Evolutionary conservation across 768 basidiomycete genomes (phyloP), one percentile per base, ranked within the genome.

Genomic region (Suillus decipiens): DNA sequence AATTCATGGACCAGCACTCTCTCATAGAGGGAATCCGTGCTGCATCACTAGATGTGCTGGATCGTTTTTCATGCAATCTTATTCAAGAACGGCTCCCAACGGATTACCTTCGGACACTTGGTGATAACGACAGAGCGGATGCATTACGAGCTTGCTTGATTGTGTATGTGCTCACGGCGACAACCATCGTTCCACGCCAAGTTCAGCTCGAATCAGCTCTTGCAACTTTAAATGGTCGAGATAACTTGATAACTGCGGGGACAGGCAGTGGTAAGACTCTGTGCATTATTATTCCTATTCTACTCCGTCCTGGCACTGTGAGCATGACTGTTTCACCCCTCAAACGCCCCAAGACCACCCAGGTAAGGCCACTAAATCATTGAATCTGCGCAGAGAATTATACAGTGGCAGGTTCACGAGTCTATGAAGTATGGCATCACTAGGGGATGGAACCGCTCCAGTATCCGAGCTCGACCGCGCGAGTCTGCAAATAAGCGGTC

Each of bases 241-340:
- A 59, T 43, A n/a, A 19, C 10, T 1, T 42, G 2, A 22, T 45
- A 47, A 47, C 45, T 11, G 22, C 45, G 12, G 45, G 45, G 0
- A 47, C 45, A 11, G 59, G 59, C 34, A 60, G 59, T 15, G 59
- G 59, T 10, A 60, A 60, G 28, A 60, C 42, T 3, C 10, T 60
- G 5, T 60, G 59, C 31, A 22, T 41, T 12, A 17, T 43, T 2
- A 59, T 45, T 47, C n/a, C 45, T 24, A 22, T 47, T 5, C 45
- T 47, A 12, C 45, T 47, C 4, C 11, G 22, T 3, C 45, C 22
- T 4, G 45, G 45, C 4, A 47, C 45, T 5, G 3, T 47, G 2
- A 47, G 10, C 10, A 47, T 47, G 11, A 47, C 45, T 3, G 22
- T 47, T 12, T 47, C 22, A 2, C 45, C 45, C 12, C 45, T 47